phyloP scores from a whole-genome alignment of 257 asterid genomes.

The Solanum bulbocastanum region DNA sequence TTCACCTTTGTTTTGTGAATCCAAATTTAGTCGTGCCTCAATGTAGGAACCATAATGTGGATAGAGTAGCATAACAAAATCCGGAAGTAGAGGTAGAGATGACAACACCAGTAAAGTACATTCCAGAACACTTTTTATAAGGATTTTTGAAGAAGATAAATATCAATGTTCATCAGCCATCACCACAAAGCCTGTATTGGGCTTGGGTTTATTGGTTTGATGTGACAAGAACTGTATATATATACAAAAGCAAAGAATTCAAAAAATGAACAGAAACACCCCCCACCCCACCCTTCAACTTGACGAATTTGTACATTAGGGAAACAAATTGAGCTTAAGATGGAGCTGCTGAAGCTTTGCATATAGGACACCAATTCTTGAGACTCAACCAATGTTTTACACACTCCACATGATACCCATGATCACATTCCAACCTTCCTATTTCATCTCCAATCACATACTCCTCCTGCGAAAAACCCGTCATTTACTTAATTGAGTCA shows the following conservation, averaged over 20 bases:
- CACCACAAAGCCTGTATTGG: not conserved
- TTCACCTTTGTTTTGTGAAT: not conserved
- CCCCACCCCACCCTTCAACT: not conserved
- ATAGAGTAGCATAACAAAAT: not conserved
- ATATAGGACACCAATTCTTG: slow-evolving; percentile 94
- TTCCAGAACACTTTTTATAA: not conserved
- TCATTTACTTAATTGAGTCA: not conserved
- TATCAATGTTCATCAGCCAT: not conserved
- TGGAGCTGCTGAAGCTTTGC: slow-evolving; percentile 56
- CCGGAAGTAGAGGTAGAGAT: not conserved
- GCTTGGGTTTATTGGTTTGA: not conserved
- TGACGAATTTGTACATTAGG: not conserved
- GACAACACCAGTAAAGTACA: not conserved
- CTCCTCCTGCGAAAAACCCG: slow-evolving; percentile 54
- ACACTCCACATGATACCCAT: slow-evolving; percentile 57
- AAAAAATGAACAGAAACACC: not conserved
- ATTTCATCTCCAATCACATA: slow-evolving; percentile 53
- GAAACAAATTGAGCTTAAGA: not conserved
- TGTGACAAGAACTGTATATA: not conserved
- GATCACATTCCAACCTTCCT: slow-evolving; percentile 64
- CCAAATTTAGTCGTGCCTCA: not conserved
- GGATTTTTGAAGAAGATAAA: not conserved
- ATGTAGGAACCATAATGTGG: not conserved
- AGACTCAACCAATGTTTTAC: slow-evolving; percentile 61
- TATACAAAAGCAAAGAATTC: not conserved